A percentile compares a stretch with the other conserved stretches of the same genome.
phyloP scores from a whole-genome alignment of 805 yeast species.

The Danielozyma ontarioensis region DNA sequence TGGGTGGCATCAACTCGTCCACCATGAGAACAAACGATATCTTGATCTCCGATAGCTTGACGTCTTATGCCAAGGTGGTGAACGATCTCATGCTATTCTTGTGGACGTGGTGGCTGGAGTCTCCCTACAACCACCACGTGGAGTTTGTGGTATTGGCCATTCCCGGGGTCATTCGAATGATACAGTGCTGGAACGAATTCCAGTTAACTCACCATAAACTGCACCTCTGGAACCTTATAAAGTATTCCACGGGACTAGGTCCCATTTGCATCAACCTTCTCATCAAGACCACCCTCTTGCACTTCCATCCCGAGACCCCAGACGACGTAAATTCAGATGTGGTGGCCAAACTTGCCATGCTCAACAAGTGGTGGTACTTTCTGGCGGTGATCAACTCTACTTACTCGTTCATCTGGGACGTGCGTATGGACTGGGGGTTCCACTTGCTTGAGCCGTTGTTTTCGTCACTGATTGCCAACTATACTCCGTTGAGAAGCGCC shows the following conservation, averaged over 20 bases:
- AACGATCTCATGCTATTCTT: conserved; percentile 63
- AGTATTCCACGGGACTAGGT: conserved; percentile 64
- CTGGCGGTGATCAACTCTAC: conserved; percentile 56
- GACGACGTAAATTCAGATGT: conserved; percentile 4
- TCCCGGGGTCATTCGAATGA: conserved; percentile 73
- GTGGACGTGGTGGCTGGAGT: conserved; percentile 36
- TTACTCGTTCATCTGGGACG: conserved; percentile 86
- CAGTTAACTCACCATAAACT: conserved; percentile 41
- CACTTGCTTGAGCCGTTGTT: conserved; percentile 40
- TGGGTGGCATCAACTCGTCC: conserved; percentile 54
- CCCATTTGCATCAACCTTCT: conserved; percentile 25
- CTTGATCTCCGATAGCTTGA: conserved; percentile 74
- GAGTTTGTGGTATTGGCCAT: conserved; percentile 33
- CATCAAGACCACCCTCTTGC: conserved; percentile 11
- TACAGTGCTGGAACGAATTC: conserved; percentile 78
- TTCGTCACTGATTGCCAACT: conserved; percentile 17
- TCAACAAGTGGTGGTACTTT: conserved; percentile 40
- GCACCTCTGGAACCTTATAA: conserved; percentile 67
- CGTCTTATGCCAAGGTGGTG: conserved; percentile 73
- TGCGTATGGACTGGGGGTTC: conserved; percentile 83
- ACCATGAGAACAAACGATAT: conserved; percentile 73
- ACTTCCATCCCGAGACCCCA: conserved; percentile 1
- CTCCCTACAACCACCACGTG: conserved; percentile 21
- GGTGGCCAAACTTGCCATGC: conserved; percentile 9
- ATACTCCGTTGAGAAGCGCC: conserved; percentile 11